These are phyloP conservation scores for Boletus vinaceobasis DNA, from an alignment of 768 basidiomycete species.

Conservation along the genomic window DNA sequence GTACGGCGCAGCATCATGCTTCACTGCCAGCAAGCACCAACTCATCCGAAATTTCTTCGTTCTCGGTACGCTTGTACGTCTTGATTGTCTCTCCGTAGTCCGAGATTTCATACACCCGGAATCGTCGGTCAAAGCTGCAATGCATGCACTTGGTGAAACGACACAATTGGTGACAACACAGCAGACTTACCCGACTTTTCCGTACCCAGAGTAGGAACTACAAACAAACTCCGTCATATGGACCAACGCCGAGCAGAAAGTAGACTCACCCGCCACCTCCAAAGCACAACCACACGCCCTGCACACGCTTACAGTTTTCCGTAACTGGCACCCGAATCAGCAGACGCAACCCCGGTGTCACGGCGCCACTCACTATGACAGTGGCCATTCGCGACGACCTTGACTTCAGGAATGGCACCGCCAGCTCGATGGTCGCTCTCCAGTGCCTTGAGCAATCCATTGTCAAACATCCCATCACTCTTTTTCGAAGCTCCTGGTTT, in stretches of 20 bases:
- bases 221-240: background rate
- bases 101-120: conserved; percentile 83
- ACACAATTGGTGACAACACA: background rate
- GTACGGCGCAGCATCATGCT: conserved; percentile 41
- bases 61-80: conserved; percentile 81
- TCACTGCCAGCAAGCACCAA: conserved; percentile 57
- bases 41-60: conserved; percentile 63
- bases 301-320: conserved; percentile 81
- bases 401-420: conserved; percentile 62
- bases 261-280: conserved; percentile 71
- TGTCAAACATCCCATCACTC: conserved; percentile 81
- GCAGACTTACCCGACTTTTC: conserved; percentile 62
- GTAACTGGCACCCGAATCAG: conserved; percentile 51
- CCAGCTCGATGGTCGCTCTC: conserved; percentile 64
- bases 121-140: conserved; percentile 80
- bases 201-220: conserved; percentile 81
- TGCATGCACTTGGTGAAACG: background rate
- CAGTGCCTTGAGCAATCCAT: conserved; percentile 67
- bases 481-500: conserved; percentile 57
- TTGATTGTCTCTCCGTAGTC: conserved; percentile 90
- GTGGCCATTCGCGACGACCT: conserved; percentile 89
- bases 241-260: background rate
- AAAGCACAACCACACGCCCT: conserved; percentile 90
- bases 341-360: background rate
- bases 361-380: conserved; percentile 60